phyloP scores from a whole-genome alignment of 768 basidiomycete genomes.

The Russula olivacea region DNA sequence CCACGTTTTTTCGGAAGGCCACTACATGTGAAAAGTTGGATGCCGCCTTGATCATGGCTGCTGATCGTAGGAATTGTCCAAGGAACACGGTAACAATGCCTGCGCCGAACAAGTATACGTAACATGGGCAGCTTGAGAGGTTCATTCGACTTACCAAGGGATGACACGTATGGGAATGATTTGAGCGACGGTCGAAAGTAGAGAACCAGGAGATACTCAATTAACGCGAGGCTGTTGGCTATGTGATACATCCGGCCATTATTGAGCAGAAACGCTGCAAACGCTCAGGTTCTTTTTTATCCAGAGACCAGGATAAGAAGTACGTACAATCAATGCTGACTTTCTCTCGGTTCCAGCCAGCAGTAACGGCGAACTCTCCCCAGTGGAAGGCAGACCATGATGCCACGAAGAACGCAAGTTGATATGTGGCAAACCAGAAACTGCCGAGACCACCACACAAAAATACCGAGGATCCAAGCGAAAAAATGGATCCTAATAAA shows the following conservation, averaged over 20 bases:
- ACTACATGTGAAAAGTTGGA: constrained; percentile 91
- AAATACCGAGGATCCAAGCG: constrained; percentile 50
- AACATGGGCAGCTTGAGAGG: background rate
- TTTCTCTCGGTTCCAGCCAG: constrained; percentile 91
- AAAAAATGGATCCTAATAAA: constrained; percentile 69
- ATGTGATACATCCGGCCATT: constrained; percentile 83
- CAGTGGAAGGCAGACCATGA: constrained; percentile 88
- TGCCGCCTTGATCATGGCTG: constrained; percentile 95
- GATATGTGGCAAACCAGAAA: constrained; percentile 63
- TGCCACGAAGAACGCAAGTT: constrained; percentile 77
- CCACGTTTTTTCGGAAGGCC: constrained; percentile 62
- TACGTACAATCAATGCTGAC: constrained; percentile 87
- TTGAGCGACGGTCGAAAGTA: constrained; percentile 66
- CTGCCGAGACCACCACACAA: constrained; percentile 39
- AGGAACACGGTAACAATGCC: constrained; percentile 58
- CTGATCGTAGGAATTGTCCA: constrained; percentile 76
- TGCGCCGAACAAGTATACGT: constrained; percentile 29
- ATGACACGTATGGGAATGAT: constrained; percentile 49
- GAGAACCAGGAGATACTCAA: constrained; percentile 71
- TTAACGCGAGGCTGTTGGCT: constrained; percentile 70
- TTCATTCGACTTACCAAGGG: constrained; percentile 43
- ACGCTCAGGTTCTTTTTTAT: constrained; percentile 5
- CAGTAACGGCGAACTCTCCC: constrained; percentile 92
- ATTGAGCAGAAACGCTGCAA: constrained; percentile 83
- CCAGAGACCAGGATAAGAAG: background rate